Evolutionary conservation across 2,329 filamentous ascomycete species (phyloP), one percentile per base, ranked within the genome.

Genomic region (Macrophomina tecta): DNA sequence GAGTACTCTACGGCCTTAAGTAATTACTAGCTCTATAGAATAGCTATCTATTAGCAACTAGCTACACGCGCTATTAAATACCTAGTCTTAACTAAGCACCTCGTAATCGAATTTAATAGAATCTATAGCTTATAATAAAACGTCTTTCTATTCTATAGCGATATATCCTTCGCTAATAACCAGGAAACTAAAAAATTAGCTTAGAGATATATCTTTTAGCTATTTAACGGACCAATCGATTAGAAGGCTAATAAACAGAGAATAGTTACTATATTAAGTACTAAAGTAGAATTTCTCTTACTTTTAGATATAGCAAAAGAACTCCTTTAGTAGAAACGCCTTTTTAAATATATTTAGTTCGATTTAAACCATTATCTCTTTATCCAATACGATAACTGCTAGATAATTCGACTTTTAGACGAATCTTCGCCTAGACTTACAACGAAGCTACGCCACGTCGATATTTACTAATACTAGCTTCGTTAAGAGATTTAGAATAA

Each of bases 1-100:
- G 65, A 61, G 73, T 72, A 2, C 55, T 75, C 3, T 74, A 74
- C 66, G 70, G 72, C 3, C 69, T 74, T 0, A 70, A 70, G 32
- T 58, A 71, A 34, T 68, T 68, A 4, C 71, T 69, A 11, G 18
- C 68, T 1, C 71, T 75, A 1, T 74, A 52, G 71, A 70, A 71
- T 38, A 67, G 66, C 2, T 6, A 73, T 16, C 14, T 64, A 73
- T 46, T 34, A 68, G 1, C n/a, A 68, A 23, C 67, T 68, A 56
- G 69, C 68, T 11, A 67, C 68, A 64, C 53, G 69, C 18, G 45
- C 63, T 1, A 45, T 69, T 32, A 16, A 34, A 28, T 72, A 71
- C 58, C 58, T 72, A 4, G 18, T 45, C 12, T 40, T 2, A 23
- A 70, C 64, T 6, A 58, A 52, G 42, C 40, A 66, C 40, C 42